These are phyloP conservation scores for Talaromyces verruculosus DNA, from an alignment of 2,329 filamentous ascomycete genomes.

Conservation along the genomic window DNA sequence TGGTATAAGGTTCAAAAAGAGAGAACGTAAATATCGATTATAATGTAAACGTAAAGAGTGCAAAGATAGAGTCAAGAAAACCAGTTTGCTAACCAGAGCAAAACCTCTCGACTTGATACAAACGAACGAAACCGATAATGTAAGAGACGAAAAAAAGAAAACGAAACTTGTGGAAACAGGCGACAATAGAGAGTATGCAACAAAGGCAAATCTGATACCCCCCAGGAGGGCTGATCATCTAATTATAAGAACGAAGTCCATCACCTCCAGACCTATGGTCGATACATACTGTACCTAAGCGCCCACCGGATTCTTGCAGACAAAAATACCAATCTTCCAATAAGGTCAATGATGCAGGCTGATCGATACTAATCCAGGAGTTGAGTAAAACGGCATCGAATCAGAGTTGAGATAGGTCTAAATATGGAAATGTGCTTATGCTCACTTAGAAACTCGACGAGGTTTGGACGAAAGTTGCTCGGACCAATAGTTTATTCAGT, in stretches of 20 bases:
- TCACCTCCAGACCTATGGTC: background rate
- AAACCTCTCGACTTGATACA: background rate
- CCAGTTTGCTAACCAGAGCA: conserved; percentile 22
- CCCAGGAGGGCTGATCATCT: conserved; percentile 6
- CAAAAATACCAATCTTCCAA: background rate
- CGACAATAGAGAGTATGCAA: background rate
- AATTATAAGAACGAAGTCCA: conserved; percentile 13
- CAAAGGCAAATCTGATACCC: background rate
- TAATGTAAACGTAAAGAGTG: conserved; percentile 5
- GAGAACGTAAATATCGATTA: background rate
- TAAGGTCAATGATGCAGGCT: background rate
- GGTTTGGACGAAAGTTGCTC: background rate
- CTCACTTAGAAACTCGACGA: background rate
- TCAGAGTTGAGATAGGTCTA: background rate
- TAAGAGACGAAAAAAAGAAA: conserved; percentile 9
- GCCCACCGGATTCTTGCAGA: background rate
- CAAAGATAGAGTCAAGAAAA: conserved; percentile 5
- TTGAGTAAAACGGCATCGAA: background rate
- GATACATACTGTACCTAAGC: background rate
- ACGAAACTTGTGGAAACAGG: background rate
- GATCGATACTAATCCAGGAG: background rate
- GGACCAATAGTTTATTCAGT: conserved; percentile 5
- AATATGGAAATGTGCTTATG: conserved; percentile 2
- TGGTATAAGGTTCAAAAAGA: background rate
- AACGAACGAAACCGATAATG: conserved; percentile 13